These are phyloP conservation scores for Cucurbita maxima DNA, from an alignment of 306 rosid species.

Conservation along the genomic window DNA sequence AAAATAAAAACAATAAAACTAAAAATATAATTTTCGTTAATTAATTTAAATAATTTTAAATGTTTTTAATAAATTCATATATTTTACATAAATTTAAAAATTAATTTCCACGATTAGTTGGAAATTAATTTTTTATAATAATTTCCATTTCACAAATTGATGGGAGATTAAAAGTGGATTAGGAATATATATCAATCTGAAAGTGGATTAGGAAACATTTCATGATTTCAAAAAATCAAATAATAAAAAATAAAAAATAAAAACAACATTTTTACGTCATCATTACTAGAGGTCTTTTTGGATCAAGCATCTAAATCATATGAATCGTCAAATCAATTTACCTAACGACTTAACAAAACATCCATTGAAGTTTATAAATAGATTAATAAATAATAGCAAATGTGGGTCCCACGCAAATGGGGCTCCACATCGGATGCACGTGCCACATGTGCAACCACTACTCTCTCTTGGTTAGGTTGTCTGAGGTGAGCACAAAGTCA, in stretches of 20 bases:
- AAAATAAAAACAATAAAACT: no score
- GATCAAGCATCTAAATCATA: background rate
- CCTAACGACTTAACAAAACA: background rate
- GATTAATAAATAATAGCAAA: background rate
- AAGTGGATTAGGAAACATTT: background rate
- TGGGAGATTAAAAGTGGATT: background rate
- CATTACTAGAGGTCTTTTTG: background rate
- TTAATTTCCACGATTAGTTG: no score
- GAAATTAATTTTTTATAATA: no score
- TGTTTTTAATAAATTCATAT: no score
- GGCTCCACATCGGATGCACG: constrained; percentile 25
- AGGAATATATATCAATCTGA: background rate
- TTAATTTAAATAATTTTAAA: no score
- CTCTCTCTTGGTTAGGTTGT: constrained; percentile 23
- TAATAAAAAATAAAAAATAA: background rate
- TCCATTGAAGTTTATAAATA: background rate
- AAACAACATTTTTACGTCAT: background rate
- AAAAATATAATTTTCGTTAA: no score
- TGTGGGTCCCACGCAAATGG: background rate
- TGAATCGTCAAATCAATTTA: background rate
- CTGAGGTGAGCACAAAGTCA: constrained; percentile 24
- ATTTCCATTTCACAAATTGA: background rate
- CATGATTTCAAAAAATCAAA: background rate
- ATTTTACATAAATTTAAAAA: no score
- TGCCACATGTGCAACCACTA: constrained; percentile 51